phyloP scores from a whole-genome alignment of 139 green algal species.

The Micractinium conductrix region DNA sequence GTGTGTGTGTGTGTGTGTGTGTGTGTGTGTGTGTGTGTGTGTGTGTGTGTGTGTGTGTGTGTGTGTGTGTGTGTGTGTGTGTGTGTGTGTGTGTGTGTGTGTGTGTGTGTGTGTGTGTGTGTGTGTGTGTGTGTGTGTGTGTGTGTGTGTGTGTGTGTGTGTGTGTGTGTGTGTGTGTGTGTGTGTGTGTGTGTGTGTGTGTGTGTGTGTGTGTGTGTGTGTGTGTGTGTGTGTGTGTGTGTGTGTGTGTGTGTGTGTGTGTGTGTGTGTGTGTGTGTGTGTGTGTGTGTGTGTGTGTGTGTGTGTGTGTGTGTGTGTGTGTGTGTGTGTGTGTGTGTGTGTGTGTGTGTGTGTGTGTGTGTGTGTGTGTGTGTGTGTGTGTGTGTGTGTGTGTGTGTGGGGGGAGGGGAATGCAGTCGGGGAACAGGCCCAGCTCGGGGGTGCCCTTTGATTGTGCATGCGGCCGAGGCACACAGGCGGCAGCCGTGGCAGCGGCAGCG shows the following conservation, averaged over 20 bases:
- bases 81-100: too few species aligned
- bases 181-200: slow-evolving; percentile 30
- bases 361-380: too few species aligned
- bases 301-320: not conserved
- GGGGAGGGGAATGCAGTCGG: too few species aligned
- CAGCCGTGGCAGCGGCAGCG: too few species aligned
- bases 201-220: slow-evolving; percentile 45
- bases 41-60: not conserved
- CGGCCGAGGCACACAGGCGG: not conserved
- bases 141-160: slow-evolving; percentile 43
- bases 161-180: slow-evolving; percentile 34
- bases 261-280: not conserved
- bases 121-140: slow-evolving; percentile 21
- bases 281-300: slow-evolving; percentile 58
- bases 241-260: slow-evolving; percentile 53
- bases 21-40: too few species aligned
- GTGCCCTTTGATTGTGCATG: too few species aligned
- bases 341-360: too few species aligned
- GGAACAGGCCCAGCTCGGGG: too few species aligned
- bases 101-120: slow-evolving; percentile 56
- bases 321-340: not conserved
- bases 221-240: slow-evolving; percentile 4
- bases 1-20: too few species aligned
- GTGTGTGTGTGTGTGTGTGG: too few species aligned
- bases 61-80: too few species aligned